Base-by-base conservation (phyloP, 1,284 basidiomycete genomes). In the Puccinia horiana region DNA sequence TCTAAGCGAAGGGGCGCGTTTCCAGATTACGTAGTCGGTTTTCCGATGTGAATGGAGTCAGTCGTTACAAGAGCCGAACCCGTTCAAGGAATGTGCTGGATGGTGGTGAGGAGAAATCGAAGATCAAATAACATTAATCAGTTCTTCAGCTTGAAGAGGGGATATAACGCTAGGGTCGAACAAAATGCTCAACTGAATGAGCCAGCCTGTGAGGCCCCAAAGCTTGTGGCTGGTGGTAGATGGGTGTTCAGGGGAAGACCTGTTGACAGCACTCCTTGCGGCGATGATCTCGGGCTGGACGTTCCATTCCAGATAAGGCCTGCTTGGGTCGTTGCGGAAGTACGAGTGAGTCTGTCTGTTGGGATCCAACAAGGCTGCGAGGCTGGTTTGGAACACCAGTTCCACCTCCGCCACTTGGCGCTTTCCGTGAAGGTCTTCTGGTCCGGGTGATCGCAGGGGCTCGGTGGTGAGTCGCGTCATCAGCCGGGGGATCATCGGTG, bases 171-270 rank as follows among this genome's bases (percentile, higher is more conserved):
- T 20, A 40, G 37, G 29, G 14, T 18, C 44, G 37, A 29, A 47
- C 1, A 29, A 26, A 9, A 47, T 29, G 56, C 74, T 56, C 58
- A 67, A 80, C 77, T 80, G 32, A n/a, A 80, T 61, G 23, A 80
- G 35, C 77, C 77, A 80, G 54, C 77, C 77, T 20, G 65, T 80
- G 2, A 80, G 52, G 12, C 77, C 77, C 77, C 77, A 80, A 42
- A 80, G 77, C 40, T 35, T 78, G 29, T 44, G 11, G 42, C 29
- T 42, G n/a, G n/a, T 61, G n/a, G 23, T 44, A 9, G 47, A 20
- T 35, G 11, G 44, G 16, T 6, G 40, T 35, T 47, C 42, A 44
- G 67, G 12, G 37, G n/a, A 20, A 35, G 6, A 35, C 8, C 0
- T 52, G 44, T 3, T 4, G 26, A 23, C 37, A 49, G n/a, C 26